Evolutionary conservation across 2,329 filamentous ascomycete genomes (phyloP).

Genomic region (Phialophora chinensis): DNA sequence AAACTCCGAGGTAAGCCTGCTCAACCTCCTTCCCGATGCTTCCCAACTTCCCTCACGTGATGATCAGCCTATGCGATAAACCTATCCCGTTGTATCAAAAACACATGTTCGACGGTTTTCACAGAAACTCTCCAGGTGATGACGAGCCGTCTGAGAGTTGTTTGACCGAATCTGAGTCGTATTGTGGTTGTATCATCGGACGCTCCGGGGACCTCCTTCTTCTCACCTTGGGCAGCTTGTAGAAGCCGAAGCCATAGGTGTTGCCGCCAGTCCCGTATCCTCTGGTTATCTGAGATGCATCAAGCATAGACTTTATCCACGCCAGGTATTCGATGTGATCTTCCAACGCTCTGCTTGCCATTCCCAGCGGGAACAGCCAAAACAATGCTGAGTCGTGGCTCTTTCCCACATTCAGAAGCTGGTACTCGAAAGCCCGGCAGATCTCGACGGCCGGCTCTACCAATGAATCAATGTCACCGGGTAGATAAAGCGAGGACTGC

Average conservation of each 20-base stretch:
- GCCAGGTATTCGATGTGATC: conserved; percentile 24
- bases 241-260: conserved; percentile 30
- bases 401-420: conserved; percentile 21
- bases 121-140: conserved; percentile 3
- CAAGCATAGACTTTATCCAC: conserved; percentile 31
- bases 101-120: neutral
- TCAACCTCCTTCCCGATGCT: neutral
- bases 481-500: conserved; percentile 19
- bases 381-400: conserved; percentile 28
- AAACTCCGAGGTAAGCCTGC: neutral
- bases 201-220: conserved; percentile 14
- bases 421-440: conserved; percentile 33
- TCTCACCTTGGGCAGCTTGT: conserved; percentile 24
- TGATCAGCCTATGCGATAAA: neutral
- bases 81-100: neutral
- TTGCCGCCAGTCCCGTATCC: conserved; percentile 27
- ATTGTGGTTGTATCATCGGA: conserved; percentile 22
- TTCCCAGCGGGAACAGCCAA: conserved; percentile 31
- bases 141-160: conserved; percentile 22
- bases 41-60: neutral
- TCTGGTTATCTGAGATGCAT: conserved; percentile 26
- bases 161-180: conserved; percentile 13
- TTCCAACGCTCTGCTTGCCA: conserved; percentile 29
- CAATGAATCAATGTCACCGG: conserved; percentile 27
- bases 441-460: conserved; percentile 30